Conservation (phyloP, 805 yeast genomes). For the Spathaspora hagerdaliae region DNA sequence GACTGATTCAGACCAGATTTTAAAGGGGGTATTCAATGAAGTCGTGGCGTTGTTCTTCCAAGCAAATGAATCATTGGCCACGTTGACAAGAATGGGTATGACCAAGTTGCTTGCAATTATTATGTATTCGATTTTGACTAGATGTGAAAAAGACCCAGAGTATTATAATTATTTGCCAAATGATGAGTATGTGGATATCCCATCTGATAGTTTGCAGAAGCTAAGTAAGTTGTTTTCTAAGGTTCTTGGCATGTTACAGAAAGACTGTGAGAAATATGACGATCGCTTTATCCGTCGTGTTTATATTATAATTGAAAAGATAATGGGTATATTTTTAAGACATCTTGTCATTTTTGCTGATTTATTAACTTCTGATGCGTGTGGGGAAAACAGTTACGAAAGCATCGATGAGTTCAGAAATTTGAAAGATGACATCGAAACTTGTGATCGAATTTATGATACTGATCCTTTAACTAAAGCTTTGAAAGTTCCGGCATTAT, state of each 20-base stretch:
- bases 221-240: background rate
- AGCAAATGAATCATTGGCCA: slow-evolving; percentile 40
- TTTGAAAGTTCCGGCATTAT: slow-evolving; percentile 21
- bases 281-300: background rate
- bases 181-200: background rate
- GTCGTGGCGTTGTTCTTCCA: slow-evolving; percentile 38
- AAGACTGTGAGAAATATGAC: background rate
- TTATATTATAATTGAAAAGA: slow-evolving; percentile 4
- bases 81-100: slow-evolving; percentile 29
- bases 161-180: background rate
- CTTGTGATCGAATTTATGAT: slow-evolving; percentile 14
- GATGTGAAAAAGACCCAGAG: slow-evolving; percentile 1
- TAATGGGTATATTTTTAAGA: slow-evolving; percentile 19
- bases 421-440: slow-evolving; percentile 13
- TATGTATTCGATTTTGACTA: slow-evolving; percentile 16
- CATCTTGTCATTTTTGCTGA: slow-evolving; percentile 30
- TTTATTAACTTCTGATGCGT: slow-evolving; percentile 23
- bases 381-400: slow-evolving; percentile 22
- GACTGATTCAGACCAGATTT: slow-evolving; percentile 12
- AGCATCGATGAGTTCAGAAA: slow-evolving; percentile 13
- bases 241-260: background rate
- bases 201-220: background rate
- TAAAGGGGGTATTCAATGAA: slow-evolving; percentile 32
- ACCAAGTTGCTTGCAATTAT: slow-evolving; percentile 23
- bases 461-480: slow-evolving; percentile 20